Evolutionary conservation across 352 stramenopile species (phyloP), one percentile per base, ranked within the genome.

Genomic region (Sclerospora graminicola): DNA sequence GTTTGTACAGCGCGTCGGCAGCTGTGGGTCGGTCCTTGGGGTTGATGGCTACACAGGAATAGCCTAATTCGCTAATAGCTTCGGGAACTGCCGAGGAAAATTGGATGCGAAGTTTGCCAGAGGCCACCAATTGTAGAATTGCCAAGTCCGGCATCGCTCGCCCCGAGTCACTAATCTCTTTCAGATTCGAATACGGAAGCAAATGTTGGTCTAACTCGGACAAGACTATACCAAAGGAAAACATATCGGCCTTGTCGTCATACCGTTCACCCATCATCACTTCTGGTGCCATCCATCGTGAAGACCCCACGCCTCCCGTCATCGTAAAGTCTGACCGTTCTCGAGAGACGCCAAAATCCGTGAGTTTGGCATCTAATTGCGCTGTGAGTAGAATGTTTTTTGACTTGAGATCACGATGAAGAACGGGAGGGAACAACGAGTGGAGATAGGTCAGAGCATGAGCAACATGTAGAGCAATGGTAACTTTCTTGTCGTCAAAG

Each of bases 321-420:
- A 70, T 67, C 0, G 51, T 55, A 8, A 51, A 37, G 30, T 73
- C 57, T 1, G 55, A 15, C 0, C 50, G 49, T 18, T 63, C 55
- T 14, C 58, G 42, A 8, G 65, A 70, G 1, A 48, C 55, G 0
- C 65, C 68, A 32, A 77, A 75, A 32, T 78, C 56, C 3, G 54
- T 64, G 13, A 81, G 35, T 36, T 81, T 81, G 5, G 68, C 61
- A 10, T 69, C 45, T 37, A 70, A 24, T 4, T 29, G 34, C 30
- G 52, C 42, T 9, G 47, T 52, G 16, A 83, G 45, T 45, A 76
- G 45, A 8, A 80, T 41, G 27, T 78, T 80, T 37, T 66, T 69
- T 9, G 66, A 79, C 29, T 77, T 79, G 18, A 80, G 45, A 24
- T 80, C 64, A 8, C 65, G 61, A 38, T 78, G 66, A 29, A 82